A percentile compares a stretch with the other conserved stretches of the same genome.
Conservation (phyloP, 78 protist species). For the Protostelium mycophagum region DNA sequence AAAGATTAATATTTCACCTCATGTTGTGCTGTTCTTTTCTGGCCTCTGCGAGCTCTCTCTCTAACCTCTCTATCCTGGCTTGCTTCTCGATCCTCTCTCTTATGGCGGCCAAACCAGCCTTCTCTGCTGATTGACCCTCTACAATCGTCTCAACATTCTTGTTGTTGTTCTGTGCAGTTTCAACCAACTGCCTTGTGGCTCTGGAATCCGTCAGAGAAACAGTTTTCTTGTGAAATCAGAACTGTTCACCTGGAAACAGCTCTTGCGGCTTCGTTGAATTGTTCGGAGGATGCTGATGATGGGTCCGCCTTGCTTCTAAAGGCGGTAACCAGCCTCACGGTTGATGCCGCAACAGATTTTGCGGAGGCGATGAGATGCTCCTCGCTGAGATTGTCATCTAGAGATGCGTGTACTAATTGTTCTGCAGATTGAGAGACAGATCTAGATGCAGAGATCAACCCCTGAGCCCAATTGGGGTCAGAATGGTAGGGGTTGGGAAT, state of each 20-base stretch:
- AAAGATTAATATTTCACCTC: no score
- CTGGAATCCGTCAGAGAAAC: no score
- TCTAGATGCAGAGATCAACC: neutral
- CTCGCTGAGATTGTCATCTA: neutral
- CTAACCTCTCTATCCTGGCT: neutral
- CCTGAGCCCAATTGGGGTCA: neutral
- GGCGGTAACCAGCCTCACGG: neutral
- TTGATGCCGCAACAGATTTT: neutral
- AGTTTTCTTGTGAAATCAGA: no score
- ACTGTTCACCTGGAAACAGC: no score
- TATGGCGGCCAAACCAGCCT: neutral
- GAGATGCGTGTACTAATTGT: neutral
- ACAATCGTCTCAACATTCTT: no score
- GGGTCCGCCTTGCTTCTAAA: neutral
- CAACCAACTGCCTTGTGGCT: no score
- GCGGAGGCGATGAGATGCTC: neutral
- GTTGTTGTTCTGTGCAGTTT: no score
- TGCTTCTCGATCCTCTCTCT: slow-evolving; percentile 1
- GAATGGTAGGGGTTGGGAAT: no score
- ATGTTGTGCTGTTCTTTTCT: neutral
- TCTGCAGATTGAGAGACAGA: neutral
- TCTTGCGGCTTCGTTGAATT: neutral
- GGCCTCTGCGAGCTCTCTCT: neutral
- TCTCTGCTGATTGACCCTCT: neutral
- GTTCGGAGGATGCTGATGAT: neutral